phyloP scores from a whole-genome alignment of 768 basidiomycete species.

The Roridomyces roridus region DNA sequence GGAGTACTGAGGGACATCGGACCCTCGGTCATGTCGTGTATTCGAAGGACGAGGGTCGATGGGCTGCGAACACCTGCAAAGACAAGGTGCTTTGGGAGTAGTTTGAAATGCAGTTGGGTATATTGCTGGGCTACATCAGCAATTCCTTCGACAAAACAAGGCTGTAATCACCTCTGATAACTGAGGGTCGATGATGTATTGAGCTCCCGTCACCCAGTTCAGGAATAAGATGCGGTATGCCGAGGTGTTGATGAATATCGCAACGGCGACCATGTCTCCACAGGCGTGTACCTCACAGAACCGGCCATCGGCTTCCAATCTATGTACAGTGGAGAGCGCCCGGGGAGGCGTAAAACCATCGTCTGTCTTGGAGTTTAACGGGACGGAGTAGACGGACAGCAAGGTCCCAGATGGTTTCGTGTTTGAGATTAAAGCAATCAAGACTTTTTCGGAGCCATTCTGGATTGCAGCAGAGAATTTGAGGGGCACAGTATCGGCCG shows the following conservation, averaged over 20 bases:
- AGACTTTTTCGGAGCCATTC: constrained; percentile 23
- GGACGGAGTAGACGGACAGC: constrained; percentile 28
- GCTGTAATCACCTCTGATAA: constrained; percentile 24
- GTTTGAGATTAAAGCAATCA: constrained; percentile 29
- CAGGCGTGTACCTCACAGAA: constrained; percentile 32
- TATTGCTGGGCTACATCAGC: constrained; percentile 32
- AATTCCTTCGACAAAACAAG: constrained; percentile 24
- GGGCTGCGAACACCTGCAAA: constrained; percentile 36
- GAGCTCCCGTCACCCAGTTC: constrained; percentile 34
- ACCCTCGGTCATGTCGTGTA: constrained; percentile 32
- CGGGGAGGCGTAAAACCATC: constrained; percentile 16
- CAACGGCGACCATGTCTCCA: constrained; percentile 19
- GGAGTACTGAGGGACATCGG: constrained; percentile 10
- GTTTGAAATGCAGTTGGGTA: constrained; percentile 37
- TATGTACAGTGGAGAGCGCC: constrained; percentile 18
- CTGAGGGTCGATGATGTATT: constrained; percentile 28
- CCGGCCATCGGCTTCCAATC: constrained; percentile 22
- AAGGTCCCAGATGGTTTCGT: constrained; percentile 17
- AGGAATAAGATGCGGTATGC: constrained; percentile 40
- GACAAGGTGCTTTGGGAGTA: constrained; percentile 36
- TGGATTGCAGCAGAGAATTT: constrained; percentile 42
- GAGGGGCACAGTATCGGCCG: constrained; percentile 30
- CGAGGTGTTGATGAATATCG: constrained; percentile 13
- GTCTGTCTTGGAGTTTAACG: constrained; percentile 18
- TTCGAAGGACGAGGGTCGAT: constrained; percentile 34